phyloP scores from a whole-genome alignment of 2,329 filamentous ascomycete genomes.

The Aspergillus phoenicis region DNA sequence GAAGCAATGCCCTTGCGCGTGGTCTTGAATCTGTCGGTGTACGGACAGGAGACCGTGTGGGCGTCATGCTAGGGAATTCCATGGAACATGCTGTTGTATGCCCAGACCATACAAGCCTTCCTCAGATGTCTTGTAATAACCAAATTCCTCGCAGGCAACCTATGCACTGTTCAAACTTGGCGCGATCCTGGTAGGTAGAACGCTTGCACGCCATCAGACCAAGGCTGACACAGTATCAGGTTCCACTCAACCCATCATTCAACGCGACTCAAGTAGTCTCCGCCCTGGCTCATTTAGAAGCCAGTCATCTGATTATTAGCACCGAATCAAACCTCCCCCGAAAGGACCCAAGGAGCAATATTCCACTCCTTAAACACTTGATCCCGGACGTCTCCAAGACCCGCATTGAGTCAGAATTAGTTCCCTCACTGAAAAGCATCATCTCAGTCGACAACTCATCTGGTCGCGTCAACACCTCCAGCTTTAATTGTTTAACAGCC shows the following conservation, averaged over 20 bases:
- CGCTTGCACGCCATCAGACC: neutral
- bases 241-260: constrained; percentile 92
- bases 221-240: constrained; percentile 41
- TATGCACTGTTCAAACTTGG: constrained; percentile 94
- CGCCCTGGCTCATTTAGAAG: constrained; percentile 74
- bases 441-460: constrained; percentile 78
- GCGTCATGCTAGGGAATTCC: constrained; percentile 82
- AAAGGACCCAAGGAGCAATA: constrained; percentile 63
- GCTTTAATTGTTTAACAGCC: constrained; percentile 47
- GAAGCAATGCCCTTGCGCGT: constrained; percentile 74
- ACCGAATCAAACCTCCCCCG: constrained; percentile 80
- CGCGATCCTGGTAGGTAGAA: constrained; percentile 69
- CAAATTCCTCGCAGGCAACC: constrained; percentile 50
- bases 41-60: constrained; percentile 79
- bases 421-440: constrained; percentile 71
- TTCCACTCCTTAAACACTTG: constrained; percentile 59
- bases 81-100: constrained; percentile 76
- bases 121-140: constrained; percentile 1
- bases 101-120: neutral
- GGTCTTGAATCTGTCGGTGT: constrained; percentile 73
- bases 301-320: constrained; percentile 77
- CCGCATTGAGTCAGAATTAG: constrained; percentile 55
- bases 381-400: constrained; percentile 50
- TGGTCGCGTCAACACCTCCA: constrained; percentile 53
- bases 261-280: constrained; percentile 75